Evolutionary conservation across 805 yeast species (phyloP), one percentile per base, ranked within the genome.

Genomic region (Geotrichum ghanense): DNA sequence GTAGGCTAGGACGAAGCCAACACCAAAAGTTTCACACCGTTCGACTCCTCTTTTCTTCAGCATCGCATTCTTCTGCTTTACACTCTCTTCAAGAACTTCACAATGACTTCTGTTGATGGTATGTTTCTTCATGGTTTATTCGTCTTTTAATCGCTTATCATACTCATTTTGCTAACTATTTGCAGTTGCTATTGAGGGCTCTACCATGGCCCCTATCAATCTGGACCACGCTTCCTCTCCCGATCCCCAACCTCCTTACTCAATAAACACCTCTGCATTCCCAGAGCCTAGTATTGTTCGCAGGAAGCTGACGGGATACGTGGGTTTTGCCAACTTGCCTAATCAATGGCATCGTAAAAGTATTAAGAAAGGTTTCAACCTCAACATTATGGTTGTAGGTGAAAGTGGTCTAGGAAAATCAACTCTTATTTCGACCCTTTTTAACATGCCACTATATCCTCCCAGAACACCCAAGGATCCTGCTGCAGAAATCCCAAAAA

Each of bases 341-440:
- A 92, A 89, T 62, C 98, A 92, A 71, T 92, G 97, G 96, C 97
- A 92, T 69, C 80, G 95, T 68, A 87, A 84, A 66, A 82, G 95
- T 1, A 78, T 87, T 51, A 81, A 83, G 65, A 76, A 85, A 60
- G 98, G 98, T 12, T 92, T 92, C 73, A 76, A 73, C 57, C 76
- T 92, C 62, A 92, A 92, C 63, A 63, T 92, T 51, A 76, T 92
- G 78, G 87, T 86, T 49, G 95, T 89, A 25, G 72, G 72, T 31
- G 95, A 86, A 69, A 72, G 81, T 50, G 97, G 98, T 3, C 72
- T 90, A 52, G 98, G 98, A 57, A 90, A 90, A 69, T 73, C 92
- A 26, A 92, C 98, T 22, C 75, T 92, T 61, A 77, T 92, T 59
- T 88, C 87, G 68, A 89, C 97, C 21, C 73, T 92, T 56, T 92